Evolutionary conservation across 2,329 filamentous ascomycete species (phyloP), one percentile per base, ranked within the genome.

Genomic region (Fusarium buharicum): DNA sequence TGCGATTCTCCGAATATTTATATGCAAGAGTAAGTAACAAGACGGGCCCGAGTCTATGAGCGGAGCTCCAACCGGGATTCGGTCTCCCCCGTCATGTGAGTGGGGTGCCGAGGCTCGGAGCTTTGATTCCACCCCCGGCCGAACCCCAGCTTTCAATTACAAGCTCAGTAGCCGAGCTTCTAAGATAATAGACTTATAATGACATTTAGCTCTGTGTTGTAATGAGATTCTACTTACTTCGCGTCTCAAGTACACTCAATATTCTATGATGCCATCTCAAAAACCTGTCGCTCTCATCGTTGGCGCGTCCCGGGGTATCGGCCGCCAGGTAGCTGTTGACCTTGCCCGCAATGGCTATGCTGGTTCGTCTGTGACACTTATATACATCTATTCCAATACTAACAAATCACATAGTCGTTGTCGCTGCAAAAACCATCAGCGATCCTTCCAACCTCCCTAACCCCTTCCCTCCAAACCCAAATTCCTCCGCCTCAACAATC

Each of bases 301-400:
- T 17, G 91, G 91, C 34, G 90, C 90, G 3, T 93, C 90, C 0
- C 81, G 92, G 59, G 92, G 92, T 33, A 94, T 96, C 62, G 92
- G 92, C 40, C 82, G 91, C 36, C 91, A 95, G 73, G 81, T 95
- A 34, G 91, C 92, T 52, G 83, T 96, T 68, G 90, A 92, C 71
- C 80, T 96, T 4, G 89, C 91, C 8, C 85, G 79, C 67, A 82
- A 87, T 63, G 88, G 86, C 33, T 94, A 93, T 72, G 79, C 83
- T 50, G 89, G 91, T 91, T 77, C 41, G 71, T 59, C 16, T 18
- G 14, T n/a, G 6, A n/a, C 8, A 14, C 5, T 4, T 5, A 40
- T 12, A 10, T 14, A 14, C 8, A n/a, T 4, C 6, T 17, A 36
- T 16, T 28, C 10, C 24, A 3, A 18, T n/a, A 4, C 45, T 64